A percentile compares a stretch with the other conserved stretches of the same genome.
Evolutionary conservation across 352 stramenopile genomes (phyloP).

Genomic region (Phytophthora boehmeriae): DNA sequence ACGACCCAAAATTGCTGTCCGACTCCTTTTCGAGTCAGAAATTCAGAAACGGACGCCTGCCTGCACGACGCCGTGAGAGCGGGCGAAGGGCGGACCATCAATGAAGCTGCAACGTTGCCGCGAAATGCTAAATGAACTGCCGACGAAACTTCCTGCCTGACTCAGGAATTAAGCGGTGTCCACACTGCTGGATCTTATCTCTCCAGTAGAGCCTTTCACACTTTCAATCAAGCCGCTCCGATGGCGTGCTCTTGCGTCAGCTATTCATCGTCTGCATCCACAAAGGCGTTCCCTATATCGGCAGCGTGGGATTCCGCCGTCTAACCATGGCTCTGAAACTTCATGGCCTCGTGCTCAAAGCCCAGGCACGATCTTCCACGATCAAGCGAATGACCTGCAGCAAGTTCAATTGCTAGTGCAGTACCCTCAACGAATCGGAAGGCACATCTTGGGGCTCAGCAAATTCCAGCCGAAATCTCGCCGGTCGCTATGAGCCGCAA

Average conservation of each 20-base stretch:
- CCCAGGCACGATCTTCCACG: neutral
- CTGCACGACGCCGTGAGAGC: neutral
- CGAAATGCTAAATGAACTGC: conserved; percentile 3
- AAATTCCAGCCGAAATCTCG: neutral
- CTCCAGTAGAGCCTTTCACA: neutral
- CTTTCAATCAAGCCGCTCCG: too few species aligned
- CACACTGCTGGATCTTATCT: neutral
- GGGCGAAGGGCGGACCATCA: neutral
- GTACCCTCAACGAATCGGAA: neutral
- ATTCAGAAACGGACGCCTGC: neutral
- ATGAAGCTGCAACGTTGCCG: neutral
- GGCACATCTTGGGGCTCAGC: neutral
- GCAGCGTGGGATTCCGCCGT: neutral
- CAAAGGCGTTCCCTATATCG: neutral
- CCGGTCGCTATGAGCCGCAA: neutral
- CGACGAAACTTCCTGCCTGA: neutral
- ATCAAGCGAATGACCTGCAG: neutral
- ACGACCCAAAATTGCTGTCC: conserved; percentile 12
- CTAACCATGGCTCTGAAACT: neutral
- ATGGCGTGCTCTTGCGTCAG: neutral
- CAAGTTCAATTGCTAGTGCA: neutral
- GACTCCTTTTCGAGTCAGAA: conserved; percentile 1
- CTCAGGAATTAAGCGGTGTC: neutral
- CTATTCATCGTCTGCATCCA: neutral
- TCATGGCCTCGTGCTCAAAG: neutral